Evolutionary conservation across 2,329 filamentous ascomycete species (phyloP).

Genomic region (Diaporthe nobilis): DNA sequence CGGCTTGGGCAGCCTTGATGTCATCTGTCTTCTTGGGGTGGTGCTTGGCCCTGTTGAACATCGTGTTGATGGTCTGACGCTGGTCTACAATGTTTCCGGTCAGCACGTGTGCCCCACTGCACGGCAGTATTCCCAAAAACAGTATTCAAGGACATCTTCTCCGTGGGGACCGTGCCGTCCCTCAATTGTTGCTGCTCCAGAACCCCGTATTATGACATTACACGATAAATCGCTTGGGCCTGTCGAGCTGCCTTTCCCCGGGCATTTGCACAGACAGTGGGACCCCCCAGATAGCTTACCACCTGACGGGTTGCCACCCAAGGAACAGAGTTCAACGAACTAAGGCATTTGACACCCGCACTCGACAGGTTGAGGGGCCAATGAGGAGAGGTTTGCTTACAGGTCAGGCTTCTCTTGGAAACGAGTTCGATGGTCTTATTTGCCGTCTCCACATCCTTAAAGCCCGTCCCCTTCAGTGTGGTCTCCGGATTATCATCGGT

Average conservation of each 20-base stretch:
- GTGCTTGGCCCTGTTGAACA: slow-evolving; percentile 43
- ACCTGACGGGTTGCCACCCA: not conserved
- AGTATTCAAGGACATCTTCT: not conserved
- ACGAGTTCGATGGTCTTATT: slow-evolving; percentile 40
- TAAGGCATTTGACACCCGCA: not conserved
- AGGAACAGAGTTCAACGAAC: not conserved
- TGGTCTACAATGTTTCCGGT: slow-evolving; percentile 31
- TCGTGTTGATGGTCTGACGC: slow-evolving; percentile 41
- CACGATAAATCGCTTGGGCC: not conserved
- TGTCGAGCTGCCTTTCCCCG: too few relatives aligned
- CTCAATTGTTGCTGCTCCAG: too few relatives aligned
- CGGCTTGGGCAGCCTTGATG: slow-evolving; percentile 39
- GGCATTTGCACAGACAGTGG: not conserved
- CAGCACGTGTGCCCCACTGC: not conserved
- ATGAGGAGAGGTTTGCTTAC: slow-evolving; percentile 15
- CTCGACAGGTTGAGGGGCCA: not conserved
- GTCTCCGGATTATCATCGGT: slow-evolving; percentile 41
- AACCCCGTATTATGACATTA: not conserved
- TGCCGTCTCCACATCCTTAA: slow-evolving; percentile 40
- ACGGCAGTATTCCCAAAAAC: not conserved
- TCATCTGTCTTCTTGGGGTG: slow-evolving; percentile 41
- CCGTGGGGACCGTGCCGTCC: too few relatives aligned
- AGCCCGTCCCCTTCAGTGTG: slow-evolving; percentile 37
- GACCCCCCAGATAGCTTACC: not conserved
- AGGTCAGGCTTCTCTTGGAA: slow-evolving; percentile 35